A percentile compares a stretch with the other conserved stretches of the same genome.
Evolutionary conservation across 2,329 filamentous ascomycete species (phyloP).

Genomic region (Mollisia scopiformis): DNA sequence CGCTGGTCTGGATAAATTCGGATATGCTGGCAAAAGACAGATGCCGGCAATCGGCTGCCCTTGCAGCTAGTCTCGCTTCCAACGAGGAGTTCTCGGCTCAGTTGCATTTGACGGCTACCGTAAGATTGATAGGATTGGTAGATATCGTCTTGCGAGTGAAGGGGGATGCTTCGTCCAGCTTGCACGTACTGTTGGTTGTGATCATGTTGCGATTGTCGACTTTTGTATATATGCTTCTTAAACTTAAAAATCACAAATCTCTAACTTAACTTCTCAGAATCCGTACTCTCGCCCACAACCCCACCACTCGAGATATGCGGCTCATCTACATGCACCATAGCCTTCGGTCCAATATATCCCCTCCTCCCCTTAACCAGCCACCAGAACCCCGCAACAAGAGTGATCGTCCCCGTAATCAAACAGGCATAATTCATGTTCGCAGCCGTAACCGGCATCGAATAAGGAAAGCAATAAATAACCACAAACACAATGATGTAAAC

Average conservation of each 20-base stretch:
- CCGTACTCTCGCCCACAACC: not conserved
- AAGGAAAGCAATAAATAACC: constrained; percentile 66
- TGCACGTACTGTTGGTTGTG: too few species aligned
- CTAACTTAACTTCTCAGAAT: not conserved
- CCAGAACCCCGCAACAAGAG: constrained; percentile 43
- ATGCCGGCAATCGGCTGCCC: too few species aligned
- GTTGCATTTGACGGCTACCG: too few species aligned
- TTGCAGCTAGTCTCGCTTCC: too few species aligned
- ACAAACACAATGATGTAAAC: constrained; percentile 63
- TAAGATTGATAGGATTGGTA: too few species aligned
- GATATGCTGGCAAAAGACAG: too few species aligned
- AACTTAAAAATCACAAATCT: too few species aligned
- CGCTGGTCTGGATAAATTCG: not conserved
- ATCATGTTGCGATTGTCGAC: too few species aligned
- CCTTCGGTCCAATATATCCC: constrained; percentile 31
- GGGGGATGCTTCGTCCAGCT: too few species aligned
- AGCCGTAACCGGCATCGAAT: constrained; percentile 46
- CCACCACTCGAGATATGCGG: not conserved
- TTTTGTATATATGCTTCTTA: too few species aligned
- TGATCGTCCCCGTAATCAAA: constrained; percentile 48
- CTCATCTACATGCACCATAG: constrained; percentile 12
- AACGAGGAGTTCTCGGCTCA: too few species aligned
- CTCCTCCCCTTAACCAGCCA: constrained; percentile 40
- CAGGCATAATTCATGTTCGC: constrained; percentile 57
- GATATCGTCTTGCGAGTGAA: too few species aligned